Evolutionary conservation across 441 rosid species (phyloP), one percentile per base, ranked within the genome.

Genomic region (Jatropha podagrica): DNA sequence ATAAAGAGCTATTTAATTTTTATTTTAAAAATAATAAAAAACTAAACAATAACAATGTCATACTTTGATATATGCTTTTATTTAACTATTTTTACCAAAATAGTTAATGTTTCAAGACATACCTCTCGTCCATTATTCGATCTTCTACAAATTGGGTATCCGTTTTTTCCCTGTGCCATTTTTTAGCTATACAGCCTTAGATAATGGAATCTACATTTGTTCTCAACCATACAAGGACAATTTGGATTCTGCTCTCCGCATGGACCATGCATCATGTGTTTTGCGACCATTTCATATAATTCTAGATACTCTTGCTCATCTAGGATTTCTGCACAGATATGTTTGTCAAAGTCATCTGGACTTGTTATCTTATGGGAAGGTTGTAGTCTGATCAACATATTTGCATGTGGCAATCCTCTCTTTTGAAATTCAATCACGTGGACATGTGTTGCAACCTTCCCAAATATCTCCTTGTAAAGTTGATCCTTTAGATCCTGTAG

Each of bases 241-340:
- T 32, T 67, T 0, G 12, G 4, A 46, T 67, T 67, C 14, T 23
- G 4, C 7, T 67, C 40, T 23, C 58, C 40, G 8, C 60, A 68
- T 2, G 44, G 72, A 4, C 60, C 59, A 6, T 68, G 72, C 60
- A 68, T 68, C 23, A 68, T 49, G 20, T 68, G 72, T 23, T 11
- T 15, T 23, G 23, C 23, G 0, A 23, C 23, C 23, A 23, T 23
- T 23, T 23, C 23, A 23, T 23, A 23, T 23, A 67, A 13, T 48
- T 17, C 9, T 7, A 18, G 55, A 2, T 65, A 37, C 0, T 48
- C 13, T 2, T 23, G 11, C 40, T 67, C 40, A 48, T 67, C 13
- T 67, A 17, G 54, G 4, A 67, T 67, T 13, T 67, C 44, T 2
- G 4, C 44, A 12, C 9, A 27, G 0, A 62, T 44, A 37, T 0